Evolutionary conservation across 1,284 basidiomycete genomes (phyloP), one percentile per base, ranked within the genome.

Genomic region (Omphalotus olearius): DNA sequence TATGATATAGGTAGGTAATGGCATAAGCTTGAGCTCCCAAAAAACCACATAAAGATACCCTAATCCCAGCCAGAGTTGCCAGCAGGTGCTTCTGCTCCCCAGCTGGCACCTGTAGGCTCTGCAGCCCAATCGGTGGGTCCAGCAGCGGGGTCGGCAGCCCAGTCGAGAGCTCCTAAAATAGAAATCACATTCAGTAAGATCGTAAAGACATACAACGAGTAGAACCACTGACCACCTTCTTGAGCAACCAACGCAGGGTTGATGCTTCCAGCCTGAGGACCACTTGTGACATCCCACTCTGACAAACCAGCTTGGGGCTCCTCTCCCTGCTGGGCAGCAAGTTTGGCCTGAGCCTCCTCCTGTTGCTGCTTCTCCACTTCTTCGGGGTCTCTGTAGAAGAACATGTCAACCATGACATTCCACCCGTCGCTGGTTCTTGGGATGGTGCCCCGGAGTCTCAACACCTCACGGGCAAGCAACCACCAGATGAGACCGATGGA

Each of bases 301-400:
- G 75, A 64, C 23, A 72, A 66, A 58, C 71, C 69, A 51, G 76
- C 70, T 54, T 74, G 79, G 57, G 78, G 81, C 56, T 79, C 79
- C 59, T 74, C 78, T 55, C 76, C 81, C 58, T 72, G 76, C 57
- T 78, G 79, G 55, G 78, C 78, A 42, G 82, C 79, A 55, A 78
- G 75, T 72, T 90, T 91, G 60, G 88, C 90, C 62, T 88, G 85
- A 43, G 90, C 89, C 73, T 93, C 91, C 69, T 94, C 93, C 68
- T 91, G 85, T 65, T 91, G 88, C 76, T 98, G 94, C 73, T 90
- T 92, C 85, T 98, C 95, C 62, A 97, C 89, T 77, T 98, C 96
- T 71, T 98, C 95, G 57, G 96, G 94, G 78, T 98, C 96, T 66
- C 96, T 93, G 87, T 98, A 99, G 88, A 98, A 98, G 93, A 98